Evolutionary conservation across 1,284 basidiomycete genomes (phyloP).

Genomic region (Ustilago hordei): DNA sequence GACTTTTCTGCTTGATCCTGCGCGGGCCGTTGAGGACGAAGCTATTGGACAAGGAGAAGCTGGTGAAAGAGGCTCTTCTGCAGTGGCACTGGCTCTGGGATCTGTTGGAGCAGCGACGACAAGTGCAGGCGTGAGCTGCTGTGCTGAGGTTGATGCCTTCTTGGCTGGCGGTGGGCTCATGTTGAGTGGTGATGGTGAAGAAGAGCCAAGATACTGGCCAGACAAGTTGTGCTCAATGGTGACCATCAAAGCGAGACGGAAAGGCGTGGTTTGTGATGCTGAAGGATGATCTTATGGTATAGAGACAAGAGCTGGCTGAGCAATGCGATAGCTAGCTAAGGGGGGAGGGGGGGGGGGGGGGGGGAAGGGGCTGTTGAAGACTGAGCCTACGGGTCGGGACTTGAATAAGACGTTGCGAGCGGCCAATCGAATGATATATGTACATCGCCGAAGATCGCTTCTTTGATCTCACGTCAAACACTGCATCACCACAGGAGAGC

Average conservation of each 20-base stretch:
- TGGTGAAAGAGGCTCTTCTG: background rate
- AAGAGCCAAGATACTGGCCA: background rate
- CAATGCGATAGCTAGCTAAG: constrained; percentile 3
- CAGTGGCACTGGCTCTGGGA: background rate
- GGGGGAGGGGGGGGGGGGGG: too few species aligned
- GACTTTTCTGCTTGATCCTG: background rate
- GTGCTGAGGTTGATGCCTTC: background rate
- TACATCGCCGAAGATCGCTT: background rate
- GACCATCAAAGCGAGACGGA: background rate
- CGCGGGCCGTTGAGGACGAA: constrained; percentile 3
- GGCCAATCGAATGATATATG: constrained; percentile 9
- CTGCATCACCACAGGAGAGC: background rate
- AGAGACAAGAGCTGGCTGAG: background rate
- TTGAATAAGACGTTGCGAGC: background rate
- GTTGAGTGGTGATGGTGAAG: background rate
- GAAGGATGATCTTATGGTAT: too few species aligned
- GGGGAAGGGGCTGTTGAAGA: background rate
- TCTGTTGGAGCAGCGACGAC: constrained; percentile 5
- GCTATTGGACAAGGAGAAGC: background rate
- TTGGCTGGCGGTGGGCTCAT: background rate
- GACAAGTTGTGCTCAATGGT: background rate
- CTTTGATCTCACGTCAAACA: background rate
- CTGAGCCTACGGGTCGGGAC: constrained; percentile 39
- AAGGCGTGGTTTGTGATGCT: background rate
- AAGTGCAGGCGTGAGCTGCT: background rate